Evolutionary conservation across 169 alveolate genomes (phyloP).

Genomic region (Plasmodium fragile): DNA sequence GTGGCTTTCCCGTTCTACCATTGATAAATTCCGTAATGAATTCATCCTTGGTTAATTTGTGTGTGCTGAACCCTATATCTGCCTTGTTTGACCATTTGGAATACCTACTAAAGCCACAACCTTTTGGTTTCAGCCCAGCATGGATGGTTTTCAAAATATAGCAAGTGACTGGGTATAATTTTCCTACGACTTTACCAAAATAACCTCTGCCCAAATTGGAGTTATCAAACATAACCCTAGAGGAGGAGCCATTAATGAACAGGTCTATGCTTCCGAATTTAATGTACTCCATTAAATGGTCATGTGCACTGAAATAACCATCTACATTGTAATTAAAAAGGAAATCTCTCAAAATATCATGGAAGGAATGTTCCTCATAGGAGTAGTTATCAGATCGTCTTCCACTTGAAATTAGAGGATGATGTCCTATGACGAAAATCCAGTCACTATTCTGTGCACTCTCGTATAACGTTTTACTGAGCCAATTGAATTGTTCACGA

Average conservation of each 20-base stretch:
- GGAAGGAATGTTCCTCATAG: slow-evolving; percentile 63
- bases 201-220: slow-evolving; percentile 69
- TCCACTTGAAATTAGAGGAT: slow-evolving; percentile 75
- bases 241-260: slow-evolving; percentile 70
- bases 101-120: slow-evolving; percentile 42
- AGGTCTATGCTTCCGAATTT: slow-evolving; percentile 41
- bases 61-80: slow-evolving; percentile 61
- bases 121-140: slow-evolving; percentile 39
- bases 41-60: slow-evolving; percentile 57
- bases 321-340: slow-evolving; percentile 58
- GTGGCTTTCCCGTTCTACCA: slow-evolving; percentile 62
- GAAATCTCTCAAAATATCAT: slow-evolving; percentile 59
- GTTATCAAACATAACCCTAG: slow-evolving; percentile 72
- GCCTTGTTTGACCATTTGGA: slow-evolving; percentile 67
- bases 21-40: slow-evolving; percentile 62
- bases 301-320: slow-evolving; percentile 74
- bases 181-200: slow-evolving; percentile 49
- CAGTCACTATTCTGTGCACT: slow-evolving; percentile 73
- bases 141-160: slow-evolving; percentile 58
- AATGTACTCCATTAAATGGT: slow-evolving; percentile 74
- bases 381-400: slow-evolving; percentile 71
- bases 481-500: slow-evolving; percentile 68
- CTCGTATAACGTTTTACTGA: slow-evolving; percentile 63
- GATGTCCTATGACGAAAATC: slow-evolving; percentile 74
- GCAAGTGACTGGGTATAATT: slow-evolving; percentile 55